A percentile compares a stretch with the other conserved stretches of the same genome.
Conservation (phyloP, 495 filamentous ascomycete genomes). For the Aspergillus baeticus region DNA sequence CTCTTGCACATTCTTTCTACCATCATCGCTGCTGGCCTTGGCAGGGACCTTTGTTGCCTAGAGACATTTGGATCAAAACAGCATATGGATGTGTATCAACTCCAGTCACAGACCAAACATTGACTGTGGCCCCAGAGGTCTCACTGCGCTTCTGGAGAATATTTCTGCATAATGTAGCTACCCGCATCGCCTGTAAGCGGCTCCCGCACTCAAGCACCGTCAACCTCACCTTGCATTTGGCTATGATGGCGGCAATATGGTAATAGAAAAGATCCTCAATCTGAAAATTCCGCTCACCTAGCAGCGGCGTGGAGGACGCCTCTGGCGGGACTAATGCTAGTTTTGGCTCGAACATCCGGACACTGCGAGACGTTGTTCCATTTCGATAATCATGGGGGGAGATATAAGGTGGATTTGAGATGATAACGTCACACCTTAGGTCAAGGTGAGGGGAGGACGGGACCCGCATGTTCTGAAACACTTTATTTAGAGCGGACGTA, state of each 20-base stretch:
- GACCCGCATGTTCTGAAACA: slow-evolving; percentile 2
- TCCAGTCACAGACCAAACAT: slow-evolving; percentile 10
- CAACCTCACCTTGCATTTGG: slow-evolving; percentile 23
- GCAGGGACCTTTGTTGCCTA: no score
- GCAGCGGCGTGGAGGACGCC: neutral
- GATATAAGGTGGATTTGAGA: slow-evolving; percentile 92
- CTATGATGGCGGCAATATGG: slow-evolving; percentile 26
- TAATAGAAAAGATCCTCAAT: slow-evolving; percentile 43
- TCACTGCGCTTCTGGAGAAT: neutral
- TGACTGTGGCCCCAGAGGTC: neutral
- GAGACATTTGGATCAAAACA: slow-evolving; percentile 9
- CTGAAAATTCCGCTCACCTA: neutral
- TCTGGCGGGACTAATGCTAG: slow-evolving; percentile 69
- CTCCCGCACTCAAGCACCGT: slow-evolving; percentile 42
- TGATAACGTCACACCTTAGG: slow-evolving; percentile 62
- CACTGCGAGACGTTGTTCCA: slow-evolving; percentile 64
- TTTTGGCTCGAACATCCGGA: slow-evolving; percentile 76
- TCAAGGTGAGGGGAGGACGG: neutral
- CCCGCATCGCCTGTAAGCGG: slow-evolving; percentile 32
- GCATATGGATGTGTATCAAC: slow-evolving; percentile 1
- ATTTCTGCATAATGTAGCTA: slow-evolving; percentile 21
- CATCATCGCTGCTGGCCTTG: no score
- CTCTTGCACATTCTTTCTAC: no score
- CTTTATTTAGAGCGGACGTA: slow-evolving; percentile 12
- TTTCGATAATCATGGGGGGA: slow-evolving; percentile 55